Base-by-base conservation (phyloP, 257 asterid species). In the Primulina huaijiensis region DNA sequence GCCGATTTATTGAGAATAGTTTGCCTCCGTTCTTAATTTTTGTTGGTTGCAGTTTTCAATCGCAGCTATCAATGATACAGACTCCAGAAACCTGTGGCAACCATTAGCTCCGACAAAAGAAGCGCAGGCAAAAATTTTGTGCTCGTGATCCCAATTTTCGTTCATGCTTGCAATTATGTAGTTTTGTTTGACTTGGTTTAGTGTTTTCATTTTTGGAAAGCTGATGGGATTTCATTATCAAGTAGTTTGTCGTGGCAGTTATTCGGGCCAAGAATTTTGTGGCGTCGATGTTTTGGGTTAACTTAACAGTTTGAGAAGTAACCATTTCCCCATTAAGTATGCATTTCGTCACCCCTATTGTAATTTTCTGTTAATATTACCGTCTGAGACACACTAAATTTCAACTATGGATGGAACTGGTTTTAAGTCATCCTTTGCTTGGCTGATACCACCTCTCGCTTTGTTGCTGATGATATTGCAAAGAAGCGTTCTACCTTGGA, bases 91-190 rank as follows among this genome's bases (percentile, higher is more conserved):
- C 64, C 83, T 75, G 64, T 91, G 97, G 96, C 88, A 89, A 85
- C 96, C 99, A 29, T 79, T 91, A 64, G 96, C 99, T 63, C 99
- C 96, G 38, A 85, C 99, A 58, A 94, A 91, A 77, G 99, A 94
- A 85, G 99, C 99, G 65, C 99, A 89, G 97, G 99, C 74, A 80
- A 73, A 79, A 29, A 43, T 52, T 78, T 70, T 64, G 33, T 55
- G 73, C 38, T 64, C 23, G 29, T 33, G 60, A 12, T 33, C 4
- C 72, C 59, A 34, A 62, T 68, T 60, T 71, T 23, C 68, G 30
- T 58, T 35, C 63, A 4, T 43, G 61, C 68, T 70, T 66, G 74
- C 46, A 46, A 35, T 50, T 61, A 17, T 58, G 17, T 38, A 2
- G 12, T 62, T 71, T 71, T 40, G 38, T 63, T 65, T 52, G 55